These are phyloP conservation scores for Xylariaceae sp. DNA, from an alignment of 2,329 filamentous ascomycete species.

Conservation along the genomic window DNA sequence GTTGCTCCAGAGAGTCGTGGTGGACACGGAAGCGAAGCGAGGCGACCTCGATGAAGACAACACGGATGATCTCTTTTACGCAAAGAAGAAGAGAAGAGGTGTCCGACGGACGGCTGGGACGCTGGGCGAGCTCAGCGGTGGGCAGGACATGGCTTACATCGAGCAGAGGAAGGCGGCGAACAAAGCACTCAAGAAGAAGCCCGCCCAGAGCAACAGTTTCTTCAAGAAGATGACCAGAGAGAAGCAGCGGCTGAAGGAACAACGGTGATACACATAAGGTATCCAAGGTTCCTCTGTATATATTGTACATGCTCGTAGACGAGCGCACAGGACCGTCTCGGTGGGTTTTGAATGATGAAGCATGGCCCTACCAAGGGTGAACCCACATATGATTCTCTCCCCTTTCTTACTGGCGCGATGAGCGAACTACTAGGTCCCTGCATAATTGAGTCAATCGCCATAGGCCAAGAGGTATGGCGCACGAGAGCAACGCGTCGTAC, in stretches of 20 bases:
- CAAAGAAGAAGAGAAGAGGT: slow-evolving; percentile 43
- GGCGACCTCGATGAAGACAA: slow-evolving; percentile 60
- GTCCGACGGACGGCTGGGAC: slow-evolving; percentile 77
- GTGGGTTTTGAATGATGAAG: too few relatives aligned
- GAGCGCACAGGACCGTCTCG: too few relatives aligned
- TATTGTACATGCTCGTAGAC: too few relatives aligned
- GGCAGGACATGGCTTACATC: slow-evolving; percentile 94
- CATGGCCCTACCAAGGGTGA: too few relatives aligned
- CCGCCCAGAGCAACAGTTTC: slow-evolving; percentile 48
- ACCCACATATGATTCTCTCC: too few relatives aligned
- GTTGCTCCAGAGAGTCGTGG: slow-evolving; percentile 78
- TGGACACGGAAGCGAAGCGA: slow-evolving; percentile 69
- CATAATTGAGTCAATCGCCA: too few relatives aligned
- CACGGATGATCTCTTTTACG: slow-evolving; percentile 33
- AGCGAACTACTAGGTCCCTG: too few relatives aligned
- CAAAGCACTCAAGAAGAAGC: slow-evolving; percentile 57
- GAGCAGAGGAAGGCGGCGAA: slow-evolving; percentile 72
- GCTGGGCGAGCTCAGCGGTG: slow-evolving; percentile 78
- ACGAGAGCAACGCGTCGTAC: too few relatives aligned
- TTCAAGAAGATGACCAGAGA: slow-evolving; percentile 61
- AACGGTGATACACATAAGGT: slow-evolving; percentile 2
- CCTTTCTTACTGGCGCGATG: too few relatives aligned
- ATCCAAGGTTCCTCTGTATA: not conserved
- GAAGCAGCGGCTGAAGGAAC: slow-evolving; percentile 40
- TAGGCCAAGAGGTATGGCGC: too few relatives aligned